Evolutionary conservation across 495 filamentous ascomycete species (phyloP).

Genomic region (Podospora sp.): DNA sequence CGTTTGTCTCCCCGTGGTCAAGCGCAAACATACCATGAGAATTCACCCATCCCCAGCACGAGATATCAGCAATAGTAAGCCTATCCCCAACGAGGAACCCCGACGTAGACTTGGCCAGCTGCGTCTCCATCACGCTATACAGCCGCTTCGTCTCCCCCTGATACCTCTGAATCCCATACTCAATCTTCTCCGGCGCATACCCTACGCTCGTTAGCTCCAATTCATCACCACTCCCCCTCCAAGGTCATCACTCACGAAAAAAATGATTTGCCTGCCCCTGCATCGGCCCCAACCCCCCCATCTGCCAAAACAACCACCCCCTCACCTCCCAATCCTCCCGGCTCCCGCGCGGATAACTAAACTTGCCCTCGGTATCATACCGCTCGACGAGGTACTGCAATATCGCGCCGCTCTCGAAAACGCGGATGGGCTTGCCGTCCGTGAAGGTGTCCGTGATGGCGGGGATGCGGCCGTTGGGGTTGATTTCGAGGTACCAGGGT

Average conservation of each 20-base stretch:
- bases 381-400: slow-evolving; percentile 80
- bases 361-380: slow-evolving; percentile 83
- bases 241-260: slow-evolving; percentile 45
- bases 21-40: slow-evolving; percentile 35
- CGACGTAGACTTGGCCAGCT: slow-evolving; percentile 63
- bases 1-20: background rate
- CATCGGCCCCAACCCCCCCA: slow-evolving; percentile 87
- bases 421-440: slow-evolving; percentile 70
- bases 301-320: slow-evolving; percentile 67
- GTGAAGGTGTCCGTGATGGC: slow-evolving; percentile 77
- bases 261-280: slow-evolving; percentile 94
- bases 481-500: slow-evolving; percentile 85
- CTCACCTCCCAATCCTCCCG: slow-evolving; percentile 77
- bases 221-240: background rate
- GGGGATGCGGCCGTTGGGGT: slow-evolving; percentile 95
- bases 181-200: slow-evolving; percentile 84
- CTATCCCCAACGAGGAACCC: slow-evolving; percentile 79
- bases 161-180: slow-evolving; percentile 85
- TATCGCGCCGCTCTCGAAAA: slow-evolving; percentile 87
- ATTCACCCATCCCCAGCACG: slow-evolving; percentile 76
- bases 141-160: slow-evolving; percentile 77
- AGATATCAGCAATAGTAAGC: slow-evolving; percentile 81
- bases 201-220: slow-evolving; percentile 29
- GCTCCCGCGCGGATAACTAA: slow-evolving; percentile 75
- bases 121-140: slow-evolving; percentile 72